These are phyloP conservation scores for Rhodotorula diobovata DNA, from an alignment of 768 basidiomycete species.

Conservation along the genomic window DNA sequence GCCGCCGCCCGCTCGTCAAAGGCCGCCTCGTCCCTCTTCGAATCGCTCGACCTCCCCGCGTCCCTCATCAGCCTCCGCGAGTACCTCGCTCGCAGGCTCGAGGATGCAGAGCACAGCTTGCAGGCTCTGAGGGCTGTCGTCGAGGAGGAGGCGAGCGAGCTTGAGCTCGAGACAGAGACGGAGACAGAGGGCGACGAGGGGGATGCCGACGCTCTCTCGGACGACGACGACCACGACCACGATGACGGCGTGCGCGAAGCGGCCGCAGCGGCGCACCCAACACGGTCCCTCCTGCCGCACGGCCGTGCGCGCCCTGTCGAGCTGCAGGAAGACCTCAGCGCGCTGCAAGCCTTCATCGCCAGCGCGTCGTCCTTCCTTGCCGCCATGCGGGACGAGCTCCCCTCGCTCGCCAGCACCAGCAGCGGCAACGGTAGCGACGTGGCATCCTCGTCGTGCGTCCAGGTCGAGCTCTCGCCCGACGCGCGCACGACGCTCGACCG, in stretches of 20 bases:
- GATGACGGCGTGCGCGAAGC: not conserved
- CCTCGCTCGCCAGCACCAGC: conserved; percentile 17
- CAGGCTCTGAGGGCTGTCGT: not conserved
- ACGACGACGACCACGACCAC: not conserved
- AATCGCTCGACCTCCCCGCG: conserved; percentile 31
- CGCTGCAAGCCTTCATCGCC: conserved; percentile 25
- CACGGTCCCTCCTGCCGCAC: not conserved
- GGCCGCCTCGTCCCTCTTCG: conserved; percentile 20
- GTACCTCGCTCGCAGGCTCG: conserved; percentile 24
- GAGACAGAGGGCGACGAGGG: not conserved
- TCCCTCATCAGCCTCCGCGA: conserved; percentile 8
- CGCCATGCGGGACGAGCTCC: conserved; percentile 30
- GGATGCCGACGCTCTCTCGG: not conserved
- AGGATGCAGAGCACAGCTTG: conserved; percentile 20
- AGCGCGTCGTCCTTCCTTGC: conserved; percentile 30
- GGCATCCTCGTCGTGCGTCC: conserved; percentile 1
- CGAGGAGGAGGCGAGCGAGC: not conserved
- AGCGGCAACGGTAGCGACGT: too few species aligned
- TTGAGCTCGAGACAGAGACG: not conserved
- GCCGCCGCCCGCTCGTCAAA: too few species aligned
- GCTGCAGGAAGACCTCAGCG: conserved; percentile 23
- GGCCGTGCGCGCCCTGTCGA: not conserved
- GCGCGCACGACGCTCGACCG: conserved; percentile 29
- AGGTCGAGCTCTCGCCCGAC: conserved; percentile 29
- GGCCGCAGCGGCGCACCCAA: not conserved